phyloP scores from a whole-genome alignment of 257 asterid species.

The Ilex asprella region DNA sequence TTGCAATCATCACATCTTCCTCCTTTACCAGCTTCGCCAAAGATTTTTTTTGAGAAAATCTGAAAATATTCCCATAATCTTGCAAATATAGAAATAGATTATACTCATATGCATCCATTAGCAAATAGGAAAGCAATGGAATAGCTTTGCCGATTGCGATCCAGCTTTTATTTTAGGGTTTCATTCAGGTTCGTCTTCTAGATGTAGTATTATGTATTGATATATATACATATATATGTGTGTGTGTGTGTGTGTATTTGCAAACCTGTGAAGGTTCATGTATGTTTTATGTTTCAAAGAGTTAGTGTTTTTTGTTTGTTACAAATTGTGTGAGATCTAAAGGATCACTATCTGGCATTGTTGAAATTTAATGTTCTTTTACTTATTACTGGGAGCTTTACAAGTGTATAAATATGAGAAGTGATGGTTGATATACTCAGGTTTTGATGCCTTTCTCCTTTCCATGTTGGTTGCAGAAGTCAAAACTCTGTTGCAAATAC shows the following conservation, averaged over 20 bases:
- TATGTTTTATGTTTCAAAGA: not conserved
- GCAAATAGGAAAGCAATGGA: not conserved
- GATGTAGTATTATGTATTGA: not conserved
- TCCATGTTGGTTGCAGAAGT: not conserved
- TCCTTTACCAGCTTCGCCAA: conserved; percentile 1
- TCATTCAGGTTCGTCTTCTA: not conserved
- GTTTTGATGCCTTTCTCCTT: not conserved
- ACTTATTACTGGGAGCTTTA: not conserved
- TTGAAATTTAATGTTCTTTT: conserved; percentile 6
- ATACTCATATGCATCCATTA: not conserved
- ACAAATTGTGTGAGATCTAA: conserved; percentile 28
- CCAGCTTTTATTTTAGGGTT: conserved; percentile 25
- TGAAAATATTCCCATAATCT: not conserved
- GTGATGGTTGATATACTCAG: not conserved
- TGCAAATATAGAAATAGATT: not conserved
- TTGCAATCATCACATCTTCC: conserved; percentile 10
- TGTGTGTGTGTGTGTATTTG: not conserved
- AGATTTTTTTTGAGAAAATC: conserved; percentile 15
- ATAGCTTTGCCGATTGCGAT: conserved; percentile 19
- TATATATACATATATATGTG: not conserved
- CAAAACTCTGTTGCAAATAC: not conserved
- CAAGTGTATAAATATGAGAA: not conserved
- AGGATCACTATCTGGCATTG: conserved; percentile 17
- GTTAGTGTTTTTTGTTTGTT: conserved; percentile 2
- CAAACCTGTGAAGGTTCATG: not conserved